phyloP scores from a whole-genome alignment of 2,329 filamentous ascomycete species.

The Claviceps arundinis region DNA sequence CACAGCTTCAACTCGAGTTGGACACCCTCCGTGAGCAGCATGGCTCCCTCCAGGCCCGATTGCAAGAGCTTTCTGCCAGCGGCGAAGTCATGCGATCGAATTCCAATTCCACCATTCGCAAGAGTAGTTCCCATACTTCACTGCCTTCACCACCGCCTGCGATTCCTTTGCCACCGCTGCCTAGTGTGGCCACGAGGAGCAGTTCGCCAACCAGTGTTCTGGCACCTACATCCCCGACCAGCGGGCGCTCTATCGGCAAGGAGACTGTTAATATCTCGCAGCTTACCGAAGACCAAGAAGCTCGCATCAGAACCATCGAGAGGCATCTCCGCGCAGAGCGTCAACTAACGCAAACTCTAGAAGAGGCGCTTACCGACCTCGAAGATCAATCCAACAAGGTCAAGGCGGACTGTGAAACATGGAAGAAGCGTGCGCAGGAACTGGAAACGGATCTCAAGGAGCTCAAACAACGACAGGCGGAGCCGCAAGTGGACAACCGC shows the following conservation, averaged over 20 bases:
- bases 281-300: constrained; percentile 86
- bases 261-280: constrained; percentile 57
- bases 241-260: constrained; percentile 65
- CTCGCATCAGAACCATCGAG: constrained; percentile 87
- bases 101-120: constrained; percentile 61
- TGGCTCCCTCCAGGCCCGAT: constrained; percentile 58
- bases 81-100: constrained; percentile 41
- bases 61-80: constrained; percentile 35
- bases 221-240: constrained; percentile 39
- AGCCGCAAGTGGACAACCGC: constrained; percentile 39
- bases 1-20: constrained; percentile 53
- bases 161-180: constrained; percentile 88
- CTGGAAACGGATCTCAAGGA: constrained; percentile 62
- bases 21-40: constrained; percentile 57
- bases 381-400: constrained; percentile 86
- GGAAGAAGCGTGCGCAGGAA: constrained; percentile 72
- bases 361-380: constrained; percentile 88
- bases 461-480: constrained; percentile 38
- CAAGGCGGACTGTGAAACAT: constrained; percentile 78
- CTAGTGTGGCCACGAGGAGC: constrained; percentile 38
- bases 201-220: constrained; percentile 28
- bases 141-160: constrained; percentile 88
- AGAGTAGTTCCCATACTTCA: constrained; percentile 69
- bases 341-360: constrained; percentile 85
- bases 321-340: constrained; percentile 94